A percentile compares a stretch with the other conserved stretches of the same genome.
Evolutionary conservation across 208 protist genomes (phyloP).

Genomic region (Angomonas desouzai): DNA sequence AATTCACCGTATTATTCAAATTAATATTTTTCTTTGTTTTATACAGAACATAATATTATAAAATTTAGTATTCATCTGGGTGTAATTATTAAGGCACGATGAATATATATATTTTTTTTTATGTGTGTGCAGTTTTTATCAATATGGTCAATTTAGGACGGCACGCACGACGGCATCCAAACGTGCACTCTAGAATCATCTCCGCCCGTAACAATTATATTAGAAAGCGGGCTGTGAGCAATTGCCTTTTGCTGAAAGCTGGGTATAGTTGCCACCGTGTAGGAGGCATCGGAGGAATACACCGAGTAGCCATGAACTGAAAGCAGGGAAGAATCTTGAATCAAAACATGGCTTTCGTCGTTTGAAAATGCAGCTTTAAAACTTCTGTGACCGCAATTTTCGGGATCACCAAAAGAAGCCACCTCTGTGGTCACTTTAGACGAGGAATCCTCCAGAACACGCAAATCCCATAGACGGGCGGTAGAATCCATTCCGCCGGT

Average conservation of each 20-base stretch:
- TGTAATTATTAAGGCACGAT: too few relatives aligned
- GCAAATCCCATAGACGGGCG: constrained; percentile 79
- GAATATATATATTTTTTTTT: too few relatives aligned
- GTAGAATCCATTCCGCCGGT: constrained; percentile 83
- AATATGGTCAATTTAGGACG: constrained; percentile 19
- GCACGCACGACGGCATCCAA: constrained; percentile 71
- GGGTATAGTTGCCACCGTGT: constrained; percentile 48
- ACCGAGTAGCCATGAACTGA: constrained; percentile 68
- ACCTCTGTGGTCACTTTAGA: constrained; percentile 34
- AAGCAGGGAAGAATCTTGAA: constrained; percentile 53
- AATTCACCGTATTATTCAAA: too few relatives aligned
- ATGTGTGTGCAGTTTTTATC: constrained; percentile 1
- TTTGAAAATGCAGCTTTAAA: constrained; percentile 63
- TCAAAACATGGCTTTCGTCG: constrained; percentile 72
- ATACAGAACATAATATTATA: too few relatives aligned
- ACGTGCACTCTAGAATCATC: constrained; percentile 79
- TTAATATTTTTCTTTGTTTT: too few relatives aligned
- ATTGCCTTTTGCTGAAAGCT: constrained; percentile 60
- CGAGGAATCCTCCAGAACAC: constrained; percentile 21
- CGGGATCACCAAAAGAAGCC: constrained; percentile 67
- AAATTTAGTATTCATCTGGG: too few relatives aligned
- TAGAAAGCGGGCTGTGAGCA: constrained; percentile 47
- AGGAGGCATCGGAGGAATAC: constrained; percentile 58
- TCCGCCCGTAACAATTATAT: constrained; percentile 63
- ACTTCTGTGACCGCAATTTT: constrained; percentile 71